These are phyloP conservation scores for Scheffersomyces amazonensis DNA, from an alignment of 805 yeast species.

Conservation along the genomic window DNA sequence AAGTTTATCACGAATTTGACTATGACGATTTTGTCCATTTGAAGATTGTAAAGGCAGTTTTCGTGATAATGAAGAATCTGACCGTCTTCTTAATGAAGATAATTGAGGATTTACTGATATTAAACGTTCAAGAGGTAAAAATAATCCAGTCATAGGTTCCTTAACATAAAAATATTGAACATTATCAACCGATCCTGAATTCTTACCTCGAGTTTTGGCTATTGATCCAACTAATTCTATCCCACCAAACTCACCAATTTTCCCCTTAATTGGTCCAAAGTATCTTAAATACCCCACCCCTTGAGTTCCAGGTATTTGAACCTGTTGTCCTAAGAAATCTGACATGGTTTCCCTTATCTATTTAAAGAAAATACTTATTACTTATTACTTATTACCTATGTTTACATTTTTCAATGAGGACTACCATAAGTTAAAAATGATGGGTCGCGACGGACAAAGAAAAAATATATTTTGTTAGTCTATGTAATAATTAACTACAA, in stretches of 20 bases:
- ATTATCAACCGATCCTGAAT: conserved; percentile 81
- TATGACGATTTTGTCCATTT: background rate
- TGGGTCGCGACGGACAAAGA: too few relatives aligned
- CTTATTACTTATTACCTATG: too few relatives aligned
- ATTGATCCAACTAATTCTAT: conserved; percentile 71
- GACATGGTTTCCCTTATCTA: too few relatives aligned
- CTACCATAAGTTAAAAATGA: too few relatives aligned
- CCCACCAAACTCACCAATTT: conserved; percentile 79
- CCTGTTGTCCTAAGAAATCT: conserved; percentile 29
- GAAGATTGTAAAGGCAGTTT: background rate
- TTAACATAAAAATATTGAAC: conserved; percentile 63
- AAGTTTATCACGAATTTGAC: background rate
- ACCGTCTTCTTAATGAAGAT: background rate
- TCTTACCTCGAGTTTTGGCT: conserved; percentile 66
- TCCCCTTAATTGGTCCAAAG: conserved; percentile 71
- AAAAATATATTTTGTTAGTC: too few relatives aligned
- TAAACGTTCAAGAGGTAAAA: conserved; percentile 56
- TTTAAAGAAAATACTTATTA: too few relatives aligned
- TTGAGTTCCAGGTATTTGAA: conserved; percentile 66
- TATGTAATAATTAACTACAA: too few relatives aligned
- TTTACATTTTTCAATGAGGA: too few relatives aligned
- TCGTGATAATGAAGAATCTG: background rate
- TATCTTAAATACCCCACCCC: conserved; percentile 63
- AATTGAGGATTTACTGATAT: conserved; percentile 27
- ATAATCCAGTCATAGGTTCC: conserved; percentile 68